Evolutionary conservation across 306 rosid genomes (phyloP).

Genomic region (Astragalus membranaceus): DNA sequence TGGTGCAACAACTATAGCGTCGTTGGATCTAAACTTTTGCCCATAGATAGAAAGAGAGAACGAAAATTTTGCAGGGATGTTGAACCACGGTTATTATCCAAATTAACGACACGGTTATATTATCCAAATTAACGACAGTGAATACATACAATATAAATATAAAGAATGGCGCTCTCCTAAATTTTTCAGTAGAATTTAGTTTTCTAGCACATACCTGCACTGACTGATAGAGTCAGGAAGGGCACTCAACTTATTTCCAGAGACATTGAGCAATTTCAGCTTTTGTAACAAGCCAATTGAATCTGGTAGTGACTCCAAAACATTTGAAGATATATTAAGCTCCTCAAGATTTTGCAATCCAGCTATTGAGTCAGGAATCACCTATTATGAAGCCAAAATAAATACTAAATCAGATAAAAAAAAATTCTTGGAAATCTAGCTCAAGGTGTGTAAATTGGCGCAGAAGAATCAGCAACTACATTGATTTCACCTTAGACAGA

Average conservation of each 20-base stretch:
- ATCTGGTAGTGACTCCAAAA: conserved; percentile 66
- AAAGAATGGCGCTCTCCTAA: not conserved
- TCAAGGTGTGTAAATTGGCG: not conserved
- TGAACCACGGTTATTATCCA: not conserved
- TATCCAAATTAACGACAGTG: not conserved
- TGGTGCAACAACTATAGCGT: no score
- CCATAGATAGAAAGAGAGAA: no score
- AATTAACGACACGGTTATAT: not conserved
- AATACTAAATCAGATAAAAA: not conserved
- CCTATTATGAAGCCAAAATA: conserved; percentile 37
- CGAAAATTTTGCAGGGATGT: not conserved
- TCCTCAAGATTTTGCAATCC: conserved; percentile 78
- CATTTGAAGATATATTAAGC: conserved; percentile 68
- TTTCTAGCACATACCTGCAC: conserved; percentile 57
- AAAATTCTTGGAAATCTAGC: not conserved
- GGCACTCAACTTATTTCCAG: conserved; percentile 61
- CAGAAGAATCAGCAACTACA: not conserved
- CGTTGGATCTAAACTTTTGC: no score
- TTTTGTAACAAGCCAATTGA: conserved; percentile 76
- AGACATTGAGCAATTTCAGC: conserved; percentile 61
- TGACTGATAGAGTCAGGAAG: conserved; percentile 81
- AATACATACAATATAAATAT: not conserved
- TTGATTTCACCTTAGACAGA: not conserved
- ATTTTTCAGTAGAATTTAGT: not conserved
- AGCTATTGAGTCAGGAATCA: conserved; percentile 67